Base-by-base conservation (phyloP, 148 eudicot species). In the Rhododendron kiyosumense region DNA sequence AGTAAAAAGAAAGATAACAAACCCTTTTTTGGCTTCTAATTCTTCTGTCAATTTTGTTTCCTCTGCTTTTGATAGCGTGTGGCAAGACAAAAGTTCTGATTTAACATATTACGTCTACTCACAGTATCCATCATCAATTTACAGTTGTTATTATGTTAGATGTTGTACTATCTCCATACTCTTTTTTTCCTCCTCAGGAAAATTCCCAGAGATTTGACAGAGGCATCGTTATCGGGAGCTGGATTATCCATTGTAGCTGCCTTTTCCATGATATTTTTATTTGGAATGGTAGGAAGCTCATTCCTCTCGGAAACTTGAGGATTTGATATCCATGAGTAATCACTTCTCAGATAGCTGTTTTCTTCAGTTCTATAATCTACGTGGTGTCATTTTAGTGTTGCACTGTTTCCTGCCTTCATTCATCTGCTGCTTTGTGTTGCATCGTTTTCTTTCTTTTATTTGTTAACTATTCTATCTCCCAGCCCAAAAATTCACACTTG, bases 121-220 rank as follows among this genome's bases (percentile, higher is more conserved):
- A 57, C 38, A 4, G 69, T 57, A 57, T 36, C 46, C 4, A 22
- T 26, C 0, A 54, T 32, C 83, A 3, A 34, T 20, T 81, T 15
- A 6, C 12, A 8, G 79, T 32, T 22, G 24, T 82, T 61, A 14
- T 59, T 86, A 3, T 76, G 32, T 41, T 82, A 18, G 34, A 17
- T 67, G 51, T 6, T 81, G n/a, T 65, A 65, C 83, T 45, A 52
- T 57, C 17, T 57, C 24, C 52, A 9, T 20, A 7, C 75, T 22
- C 30, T 36, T 17, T 22, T 32, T 57, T 7, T 54, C 59, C 57
- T 36, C 41, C 38, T 84, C 98, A 96, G 99, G 90, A 96, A 96
- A 91, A 96, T 95, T 89, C 99, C 99, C 22, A 90, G 99, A 88
- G 99, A 96, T 92, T 93, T 96, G 90, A 96, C 99, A 49, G 99